Evolutionary conservation across 192 early-diverging fungal species (phyloP).

Genomic region (Coemansia sp.): DNA sequence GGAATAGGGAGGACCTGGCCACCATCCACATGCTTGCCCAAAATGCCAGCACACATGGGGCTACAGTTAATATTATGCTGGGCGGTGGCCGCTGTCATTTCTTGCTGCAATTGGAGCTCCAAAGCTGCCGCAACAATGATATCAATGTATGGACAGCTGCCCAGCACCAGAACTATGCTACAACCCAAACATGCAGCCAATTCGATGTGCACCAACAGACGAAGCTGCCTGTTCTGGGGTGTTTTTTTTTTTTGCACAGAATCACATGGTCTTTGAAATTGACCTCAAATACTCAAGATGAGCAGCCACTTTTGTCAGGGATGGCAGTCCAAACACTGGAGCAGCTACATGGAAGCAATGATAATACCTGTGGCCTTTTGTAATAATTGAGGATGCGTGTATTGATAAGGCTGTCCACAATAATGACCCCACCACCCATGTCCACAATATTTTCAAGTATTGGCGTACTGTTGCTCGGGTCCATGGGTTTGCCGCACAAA

Average conservation of each 20-base stretch:
- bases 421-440: constrained; percentile 59
- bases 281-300: constrained; percentile 40
- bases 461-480: constrained; percentile 51
- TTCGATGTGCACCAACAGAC: constrained; percentile 26
- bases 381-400: constrained; percentile 63
- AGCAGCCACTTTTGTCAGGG: constrained; percentile 56
- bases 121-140: constrained; percentile 47
- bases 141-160: constrained; percentile 39
- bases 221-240: constrained; percentile 49
- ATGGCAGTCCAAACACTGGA: constrained; percentile 55
- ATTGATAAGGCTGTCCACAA: constrained; percentile 61
- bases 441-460: constrained; percentile 60
- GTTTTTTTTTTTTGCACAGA: constrained; percentile 43
- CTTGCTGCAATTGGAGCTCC: constrained; percentile 18
- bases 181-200: not conserved
- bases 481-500: constrained; percentile 41
- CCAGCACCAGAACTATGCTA: constrained; percentile 11
- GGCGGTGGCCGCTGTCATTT: constrained; percentile 57
- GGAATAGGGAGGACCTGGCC: constrained; percentile 57
- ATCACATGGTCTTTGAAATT: constrained; percentile 56
- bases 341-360: too few species aligned
- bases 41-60: constrained; percentile 10
- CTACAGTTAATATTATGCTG: constrained; percentile 53
- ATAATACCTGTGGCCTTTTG: constrained; percentile 44
- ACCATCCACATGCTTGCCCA: constrained; percentile 52